Base-by-base conservation (phyloP, 345 rosid species). In the Diplotaxis tenuifolia region DNA sequence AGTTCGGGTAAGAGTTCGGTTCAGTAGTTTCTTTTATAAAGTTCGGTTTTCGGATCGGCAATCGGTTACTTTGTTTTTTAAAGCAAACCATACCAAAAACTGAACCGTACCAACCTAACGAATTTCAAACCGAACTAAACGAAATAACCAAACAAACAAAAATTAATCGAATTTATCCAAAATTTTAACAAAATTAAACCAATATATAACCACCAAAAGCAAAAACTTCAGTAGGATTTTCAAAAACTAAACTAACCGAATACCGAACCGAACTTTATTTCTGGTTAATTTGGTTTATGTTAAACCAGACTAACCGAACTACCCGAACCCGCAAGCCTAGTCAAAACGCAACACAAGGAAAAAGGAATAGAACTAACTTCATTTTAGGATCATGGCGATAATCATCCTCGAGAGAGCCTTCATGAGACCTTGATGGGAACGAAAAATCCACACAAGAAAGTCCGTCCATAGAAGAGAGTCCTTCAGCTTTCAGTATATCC, bases 401-500 rank as follows among this genome's bases (percentile, higher is more conserved):
- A n/a, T 56, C 79, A n/a, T 27, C 0, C 49, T 81, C 81, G 16
- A 76, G 62, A 27, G 42, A 64, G 45, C 22, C 53, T 21, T 85
- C 89, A 58, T 63, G 71, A 49, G 71, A 4, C 57, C 76, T 25
- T 50, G 42, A 47, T 28, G 92, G 92, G 81, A 84, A 88, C 29
- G 92, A 84, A 83, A 89, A 91, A 14, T 89, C 96, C 83, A 87
- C 85, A 85, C 63, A 78, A 22, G 87, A 87, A 69, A 87, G 88
- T 58, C 96, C 86, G 7, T 84, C 87, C 76, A 88, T 84, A 59
- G 90, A 78, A 20, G 87, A 58, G 14, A 86, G 80, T 70, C 96
- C 97, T 73, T 94, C 93, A 14, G 93, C 85, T 68, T 89, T 86
- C 75, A 94, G 70, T 73, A 91, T 87, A 79, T 94, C 97, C 84